Evolutionary conservation across 106 monocot genomes (phyloP), one percentile per base, ranked within the genome.

Genomic region (Vanilla planifolia): DNA sequence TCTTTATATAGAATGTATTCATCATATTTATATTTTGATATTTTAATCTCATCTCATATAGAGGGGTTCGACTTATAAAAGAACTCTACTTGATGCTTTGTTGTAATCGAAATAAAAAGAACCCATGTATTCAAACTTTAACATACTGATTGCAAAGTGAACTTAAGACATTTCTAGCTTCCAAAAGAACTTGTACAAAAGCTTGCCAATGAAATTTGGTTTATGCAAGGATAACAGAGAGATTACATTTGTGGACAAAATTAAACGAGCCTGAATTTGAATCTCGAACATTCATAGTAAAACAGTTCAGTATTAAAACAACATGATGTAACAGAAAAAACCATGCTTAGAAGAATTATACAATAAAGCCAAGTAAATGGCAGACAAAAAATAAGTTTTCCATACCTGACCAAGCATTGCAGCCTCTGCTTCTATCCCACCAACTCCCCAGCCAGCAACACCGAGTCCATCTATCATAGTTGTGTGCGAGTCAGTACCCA

Each of bases 361-460:
- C n/a, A n/a, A n/a, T 24, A 10, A 25, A 48, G 9, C 23, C 21
- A 48, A 48, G 39, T 6, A 4, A 39, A 39, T 48, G 48, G 48
- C 25, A 48, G 48, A 24, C 9, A 21, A 5, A 48, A 48, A 48
- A 25, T 24, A 48, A 9, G 25, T 16, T 23, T 46, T 48, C 11
- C 23, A 48, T 78, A 91, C 95, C 86, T 96, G 90, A 23, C 95
- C 95, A 71, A 96, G 89, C 95, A 96, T 90, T 64, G 86, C 34
- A 71, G 95, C 95, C 51, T 95, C 95, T 40, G 95, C 95, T 81
- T 95, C 95, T 45, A 95, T 95, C 7, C 95, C 95, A 61, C 89
- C 89, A 75, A 96, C 89, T 53, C 52, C 52, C 87, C 87, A 87
- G 2, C 87, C 82, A 67, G 87, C 82, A 73, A 87, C 79, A 59